Evolutionary conservation across 1,284 basidiomycete genomes (phyloP), one percentile per base, ranked within the genome.

Genomic region (Naganishia sp.): DNA sequence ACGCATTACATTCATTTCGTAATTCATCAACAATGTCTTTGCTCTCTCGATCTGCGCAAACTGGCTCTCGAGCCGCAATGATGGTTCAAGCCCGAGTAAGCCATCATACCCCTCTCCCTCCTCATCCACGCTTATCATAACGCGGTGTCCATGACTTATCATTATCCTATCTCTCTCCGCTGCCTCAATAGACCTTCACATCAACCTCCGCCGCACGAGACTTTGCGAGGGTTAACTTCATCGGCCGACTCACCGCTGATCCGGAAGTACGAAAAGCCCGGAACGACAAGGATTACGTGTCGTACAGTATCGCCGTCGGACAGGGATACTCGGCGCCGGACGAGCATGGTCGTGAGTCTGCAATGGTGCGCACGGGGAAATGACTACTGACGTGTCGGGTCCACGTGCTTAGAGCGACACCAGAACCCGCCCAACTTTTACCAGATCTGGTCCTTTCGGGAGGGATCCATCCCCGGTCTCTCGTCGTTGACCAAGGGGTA

Each of bases 221-320:
- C 75, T 72, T 92, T 55, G 84, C 90, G 23, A 90, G 88, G 77
- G 83, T 93, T 66, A 83, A 83, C 31, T 86, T 93, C 68, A 81
- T 93, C 72, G 90, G 90, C 47, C 85, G 85, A 60, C 79, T 93
- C 53, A 85, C 84, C 31, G 86, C 75, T 72, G 87, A 88, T 55
- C 89, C 90, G 51, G 88, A 90, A 74, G 74, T 85, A 45, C 85
- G 85, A 61, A 81, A 79, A 50, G 87, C 89, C 1, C 89, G 84
- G 79, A 85, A 81, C 66, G 87, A 90, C 69, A 87, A 86, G 74
- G 88, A 91, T 84, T 93, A 86, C 69, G 81, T 90, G 46, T 76
- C 83, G 89, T 90, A 72, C 68, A 88, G 84, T 2, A 69, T 54
- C 13, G 61, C 50, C 11, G 61, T 63, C 25, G 23, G n/a, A 42